Evolutionary conservation across 2,329 filamentous ascomycete species (phyloP).

Genomic region (Sporothrix dimorphospora): DNA sequence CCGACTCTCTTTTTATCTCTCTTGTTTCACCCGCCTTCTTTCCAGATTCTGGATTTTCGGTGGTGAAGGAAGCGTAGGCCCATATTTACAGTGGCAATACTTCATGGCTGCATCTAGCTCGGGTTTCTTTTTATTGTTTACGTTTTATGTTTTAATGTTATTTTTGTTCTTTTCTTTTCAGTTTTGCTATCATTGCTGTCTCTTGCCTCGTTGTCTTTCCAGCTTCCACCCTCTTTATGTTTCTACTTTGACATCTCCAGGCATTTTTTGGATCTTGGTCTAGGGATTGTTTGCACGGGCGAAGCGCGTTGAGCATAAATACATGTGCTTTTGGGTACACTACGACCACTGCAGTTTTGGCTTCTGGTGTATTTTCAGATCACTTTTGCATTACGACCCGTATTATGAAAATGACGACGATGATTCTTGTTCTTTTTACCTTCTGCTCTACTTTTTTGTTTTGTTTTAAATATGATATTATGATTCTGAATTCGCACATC

Average conservation of each 20-base stretch:
- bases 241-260: not conserved
- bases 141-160: not conserved
- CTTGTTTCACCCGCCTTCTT: not conserved
- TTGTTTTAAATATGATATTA: not conserved
- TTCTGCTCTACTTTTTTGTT: not conserved
- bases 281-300: not conserved
- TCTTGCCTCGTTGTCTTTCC: not conserved
- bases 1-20: not conserved
- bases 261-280: not conserved
- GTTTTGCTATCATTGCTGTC: not conserved
- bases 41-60: not conserved
- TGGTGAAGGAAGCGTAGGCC: not conserved
- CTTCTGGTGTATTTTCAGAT: not conserved
- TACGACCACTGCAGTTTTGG: not conserved
- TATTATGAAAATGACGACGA: constrained; percentile 3
- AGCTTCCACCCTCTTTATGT: not conserved
- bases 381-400: not conserved
- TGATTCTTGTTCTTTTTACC: not conserved
- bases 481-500: not conserved
- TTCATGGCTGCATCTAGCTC: not conserved
- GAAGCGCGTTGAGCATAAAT: not conserved
- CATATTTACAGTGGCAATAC: constrained; percentile 17
- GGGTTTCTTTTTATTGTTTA: not conserved
- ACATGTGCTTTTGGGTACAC: not conserved
- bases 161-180: not conserved